phyloP scores from a whole-genome alignment of 176 grass and related monocot genomes.

The Puccinellia tenuiflora region DNA sequence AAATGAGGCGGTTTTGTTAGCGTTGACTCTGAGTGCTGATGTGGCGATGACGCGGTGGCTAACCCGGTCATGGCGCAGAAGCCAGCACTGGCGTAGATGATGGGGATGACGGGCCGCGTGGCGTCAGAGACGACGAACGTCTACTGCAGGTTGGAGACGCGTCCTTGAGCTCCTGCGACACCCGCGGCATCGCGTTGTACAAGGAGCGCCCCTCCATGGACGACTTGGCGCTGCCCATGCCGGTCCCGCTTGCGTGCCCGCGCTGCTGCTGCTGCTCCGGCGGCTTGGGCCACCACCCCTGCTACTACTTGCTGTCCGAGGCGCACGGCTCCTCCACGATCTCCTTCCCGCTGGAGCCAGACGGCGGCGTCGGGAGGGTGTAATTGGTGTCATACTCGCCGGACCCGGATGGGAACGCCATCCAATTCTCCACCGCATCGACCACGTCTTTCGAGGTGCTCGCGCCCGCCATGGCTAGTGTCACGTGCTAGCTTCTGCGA shows the following conservation, averaged over 20 bases:
- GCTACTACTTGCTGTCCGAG: not conserved
- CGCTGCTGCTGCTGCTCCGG: not conserved
- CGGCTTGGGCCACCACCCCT: not conserved
- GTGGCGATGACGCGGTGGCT: no score
- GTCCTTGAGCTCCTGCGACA: no score
- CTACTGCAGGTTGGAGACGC: no score
- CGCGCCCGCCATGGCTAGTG: conserved; percentile 16
- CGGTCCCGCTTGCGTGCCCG: not conserved
- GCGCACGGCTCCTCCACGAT: conserved; percentile 25
- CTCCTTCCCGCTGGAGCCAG: conserved; percentile 12
- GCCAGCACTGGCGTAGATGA: no score
- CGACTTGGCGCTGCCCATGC: conserved; percentile 29
- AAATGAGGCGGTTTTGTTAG: no score
- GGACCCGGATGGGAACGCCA: conserved; percentile 27
- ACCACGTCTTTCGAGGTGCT: not conserved
- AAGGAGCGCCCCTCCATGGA: no score
- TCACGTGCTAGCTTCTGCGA: not conserved
- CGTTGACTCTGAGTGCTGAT: no score
- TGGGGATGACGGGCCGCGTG: no score
- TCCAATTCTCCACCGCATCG: conserved; percentile 32
- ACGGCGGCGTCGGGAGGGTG: not conserved
- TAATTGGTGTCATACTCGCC: not conserved
- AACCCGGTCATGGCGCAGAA: no score
- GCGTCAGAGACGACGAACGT: conserved; percentile 75
- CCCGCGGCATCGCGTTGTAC: no score